These are phyloP conservation scores for Byssochlamys sp. DNA, from an alignment of 2,329 filamentous ascomycete genomes.

Conservation along the genomic window DNA sequence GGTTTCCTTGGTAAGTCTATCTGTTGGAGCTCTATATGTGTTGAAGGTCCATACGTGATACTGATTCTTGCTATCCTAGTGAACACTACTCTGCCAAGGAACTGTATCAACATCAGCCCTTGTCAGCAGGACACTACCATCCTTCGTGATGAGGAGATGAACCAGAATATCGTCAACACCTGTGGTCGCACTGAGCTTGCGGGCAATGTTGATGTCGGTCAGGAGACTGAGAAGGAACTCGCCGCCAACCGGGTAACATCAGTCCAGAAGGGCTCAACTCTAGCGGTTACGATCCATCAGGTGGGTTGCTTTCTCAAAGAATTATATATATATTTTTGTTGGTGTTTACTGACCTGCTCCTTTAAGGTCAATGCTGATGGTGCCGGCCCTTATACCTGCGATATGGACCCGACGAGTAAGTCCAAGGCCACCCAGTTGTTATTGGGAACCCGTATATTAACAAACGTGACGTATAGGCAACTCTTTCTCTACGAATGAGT, in stretches of 20 bases:
- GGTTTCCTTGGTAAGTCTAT: neutral
- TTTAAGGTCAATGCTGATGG: neutral
- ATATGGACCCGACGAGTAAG: neutral
- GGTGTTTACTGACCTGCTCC: neutral
- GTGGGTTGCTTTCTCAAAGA: neutral
- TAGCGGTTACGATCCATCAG: neutral
- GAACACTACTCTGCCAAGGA: constrained; percentile 17
- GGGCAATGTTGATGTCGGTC: constrained; percentile 30
- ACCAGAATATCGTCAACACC: constrained; percentile 28
- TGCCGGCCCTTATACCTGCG: neutral
- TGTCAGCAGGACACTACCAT: constrained; percentile 30
- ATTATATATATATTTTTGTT: neutral
- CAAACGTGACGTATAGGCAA: neutral
- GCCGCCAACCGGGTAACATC: constrained; percentile 17
- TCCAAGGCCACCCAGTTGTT: neutral
- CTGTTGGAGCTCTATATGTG: neutral
- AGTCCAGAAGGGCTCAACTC: neutral
- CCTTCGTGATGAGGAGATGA: constrained; percentile 27
- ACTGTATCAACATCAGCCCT: constrained; percentile 28
- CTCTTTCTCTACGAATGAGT: neutral
- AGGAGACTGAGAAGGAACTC: constrained; percentile 28
- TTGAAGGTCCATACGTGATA: neutral
- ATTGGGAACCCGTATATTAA: neutral
- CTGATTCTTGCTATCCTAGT: neutral
- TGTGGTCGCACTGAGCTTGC: constrained; percentile 27